Percentiles rank a stretch among this genome's conserved stretches.
Evolutionary conservation across 1,139 yeast species (phyloP).

Genomic region (Saccharomyces hybrid): DNA sequence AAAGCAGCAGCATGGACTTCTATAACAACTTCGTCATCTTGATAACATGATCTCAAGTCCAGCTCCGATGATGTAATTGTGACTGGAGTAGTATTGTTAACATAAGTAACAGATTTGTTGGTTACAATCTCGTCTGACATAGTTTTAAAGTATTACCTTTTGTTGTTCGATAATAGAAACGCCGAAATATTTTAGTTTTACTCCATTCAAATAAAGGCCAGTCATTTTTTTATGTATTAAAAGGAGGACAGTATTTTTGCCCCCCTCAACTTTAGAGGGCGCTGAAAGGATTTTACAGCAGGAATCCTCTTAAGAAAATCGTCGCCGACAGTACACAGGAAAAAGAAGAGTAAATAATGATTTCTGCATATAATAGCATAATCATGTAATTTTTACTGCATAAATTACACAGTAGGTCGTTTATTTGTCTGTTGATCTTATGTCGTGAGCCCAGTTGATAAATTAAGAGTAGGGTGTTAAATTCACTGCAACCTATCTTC

Average conservation of each 20-base stretch:
- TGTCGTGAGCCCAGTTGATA: background rate
- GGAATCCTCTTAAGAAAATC: background rate
- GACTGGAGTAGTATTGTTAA: conserved; percentile 14
- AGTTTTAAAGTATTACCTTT: background rate
- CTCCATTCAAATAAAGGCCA: background rate
- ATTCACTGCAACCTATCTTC: background rate
- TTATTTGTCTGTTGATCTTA: background rate
- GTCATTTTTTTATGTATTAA: background rate
- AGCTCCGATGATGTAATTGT: conserved; percentile 15
- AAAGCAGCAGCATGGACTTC: conserved; percentile 26
- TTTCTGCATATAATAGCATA: background rate
- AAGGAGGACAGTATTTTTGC: background rate
- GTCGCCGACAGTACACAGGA: background rate
- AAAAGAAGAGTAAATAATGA: background rate
- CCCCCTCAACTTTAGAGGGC: background rate
- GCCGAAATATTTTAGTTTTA: background rate
- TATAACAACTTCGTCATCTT: conserved; percentile 22
- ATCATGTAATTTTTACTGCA: background rate
- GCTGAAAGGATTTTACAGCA: background rate
- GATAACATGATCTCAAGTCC: conserved; percentile 21
- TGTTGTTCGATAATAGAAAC: background rate
- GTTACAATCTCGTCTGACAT: conserved; percentile 8
- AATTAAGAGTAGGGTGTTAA: background rate
- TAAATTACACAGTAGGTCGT: background rate
- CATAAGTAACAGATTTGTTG: conserved; percentile 18